These are phyloP conservation scores for Roridomyces roridus DNA, from an alignment of 768 basidiomycete genomes.

Conservation along the genomic window DNA sequence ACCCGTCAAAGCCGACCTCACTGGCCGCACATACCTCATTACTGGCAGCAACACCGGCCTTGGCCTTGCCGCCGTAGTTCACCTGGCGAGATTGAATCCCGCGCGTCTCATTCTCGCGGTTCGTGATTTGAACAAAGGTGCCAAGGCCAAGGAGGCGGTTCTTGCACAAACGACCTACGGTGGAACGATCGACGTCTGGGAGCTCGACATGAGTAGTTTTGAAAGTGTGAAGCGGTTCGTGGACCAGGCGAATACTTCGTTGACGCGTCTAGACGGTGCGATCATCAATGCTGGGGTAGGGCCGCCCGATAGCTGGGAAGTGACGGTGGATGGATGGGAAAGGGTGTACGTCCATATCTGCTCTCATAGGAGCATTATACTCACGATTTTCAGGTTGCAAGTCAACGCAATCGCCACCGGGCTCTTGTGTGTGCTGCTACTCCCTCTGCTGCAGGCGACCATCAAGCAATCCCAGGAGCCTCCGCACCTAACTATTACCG, in stretches of 20 bases:
- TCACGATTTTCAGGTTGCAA: constrained; percentile 6
- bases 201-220: constrained; percentile 39
- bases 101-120: constrained; percentile 33
- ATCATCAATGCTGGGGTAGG: constrained; percentile 37
- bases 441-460: constrained; percentile 12
- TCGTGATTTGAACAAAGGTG: constrained; percentile 31
- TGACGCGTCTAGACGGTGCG: constrained; percentile 32
- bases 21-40: constrained; percentile 41
- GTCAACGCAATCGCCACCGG: constrained; percentile 15
- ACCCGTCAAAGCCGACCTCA: constrained; percentile 30
- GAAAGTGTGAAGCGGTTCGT: constrained; percentile 39
- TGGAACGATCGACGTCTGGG: constrained; percentile 33
- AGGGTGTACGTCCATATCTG: constrained; percentile 28
- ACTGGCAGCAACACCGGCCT: constrained; percentile 46
- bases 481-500: constrained; percentile 17
- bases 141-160: constrained; percentile 23
- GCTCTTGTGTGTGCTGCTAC: constrained; percentile 12
- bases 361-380: neutral
- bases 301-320: neutral
- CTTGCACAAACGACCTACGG: constrained; percentile 25
- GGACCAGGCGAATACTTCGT: constrained; percentile 30
- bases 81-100: constrained; percentile 35
- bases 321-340: constrained; percentile 41
- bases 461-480: neutral
- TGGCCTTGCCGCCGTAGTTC: constrained; percentile 38